These are phyloP conservation scores for Nothophoma quercina DNA, from an alignment of 2,329 filamentous ascomycete species.

Conservation along the genomic window DNA sequence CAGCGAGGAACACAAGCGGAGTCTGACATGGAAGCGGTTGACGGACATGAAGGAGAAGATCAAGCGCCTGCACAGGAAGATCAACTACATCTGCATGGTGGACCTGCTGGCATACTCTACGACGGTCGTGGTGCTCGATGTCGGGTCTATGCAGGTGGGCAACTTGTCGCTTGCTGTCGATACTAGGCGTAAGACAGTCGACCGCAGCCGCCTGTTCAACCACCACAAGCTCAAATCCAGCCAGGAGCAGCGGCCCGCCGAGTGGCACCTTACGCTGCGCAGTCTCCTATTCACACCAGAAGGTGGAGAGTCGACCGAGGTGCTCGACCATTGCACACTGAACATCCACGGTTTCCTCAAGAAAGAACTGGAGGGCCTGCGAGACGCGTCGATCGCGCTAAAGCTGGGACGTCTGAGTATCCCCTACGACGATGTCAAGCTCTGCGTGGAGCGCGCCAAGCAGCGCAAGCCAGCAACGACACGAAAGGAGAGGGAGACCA, in stretches of 20 bases:
- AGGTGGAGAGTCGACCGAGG: constrained; percentile 82
- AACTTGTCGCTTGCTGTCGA: constrained; percentile 87
- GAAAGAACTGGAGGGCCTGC: constrained; percentile 82
- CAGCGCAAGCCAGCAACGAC: constrained; percentile 46
- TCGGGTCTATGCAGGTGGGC: constrained; percentile 85
- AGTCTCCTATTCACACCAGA: constrained; percentile 90
- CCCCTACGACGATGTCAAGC: constrained; percentile 83
- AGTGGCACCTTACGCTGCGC: constrained; percentile 89
- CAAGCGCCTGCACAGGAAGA: constrained; percentile 83
- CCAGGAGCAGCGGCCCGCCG: constrained; percentile 77
- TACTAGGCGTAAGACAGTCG: constrained; percentile 88
- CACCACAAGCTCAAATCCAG: constrained; percentile 57
- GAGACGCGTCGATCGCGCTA: constrained; percentile 87
- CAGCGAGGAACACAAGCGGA: constrained; percentile 58
- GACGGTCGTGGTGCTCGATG: constrained; percentile 76
- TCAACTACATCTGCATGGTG: constrained; percentile 87
- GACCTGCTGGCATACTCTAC: constrained; percentile 87
- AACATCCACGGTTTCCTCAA: constrained; percentile 93
- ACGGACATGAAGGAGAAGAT: constrained; percentile 82
- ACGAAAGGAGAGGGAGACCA: constrained; percentile 25
- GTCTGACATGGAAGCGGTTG: constrained; percentile 75
- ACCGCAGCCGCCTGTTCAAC: constrained; percentile 87
- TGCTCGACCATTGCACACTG: constrained; percentile 85
- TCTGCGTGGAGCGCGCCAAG: constrained; percentile 66
- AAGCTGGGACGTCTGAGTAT: constrained; percentile 92